A percentile compares a stretch with the other conserved stretches of the same genome.
Conservation (phyloP, 305 asterid genomes). For the Lippia alba region DNA sequence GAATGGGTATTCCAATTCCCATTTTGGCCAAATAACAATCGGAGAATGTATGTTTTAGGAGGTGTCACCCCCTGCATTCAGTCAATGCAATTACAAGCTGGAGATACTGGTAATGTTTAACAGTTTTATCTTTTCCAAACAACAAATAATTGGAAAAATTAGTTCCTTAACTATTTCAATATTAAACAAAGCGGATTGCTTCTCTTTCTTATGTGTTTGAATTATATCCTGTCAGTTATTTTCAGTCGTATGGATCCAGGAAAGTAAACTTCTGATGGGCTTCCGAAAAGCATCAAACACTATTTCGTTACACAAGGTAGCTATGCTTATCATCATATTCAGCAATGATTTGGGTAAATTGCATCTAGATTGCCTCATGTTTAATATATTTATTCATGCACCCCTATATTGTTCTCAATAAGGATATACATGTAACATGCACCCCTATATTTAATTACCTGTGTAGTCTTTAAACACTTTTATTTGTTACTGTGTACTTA, state of each 20-base stretch:
- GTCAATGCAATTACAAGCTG: constrained; percentile 96
- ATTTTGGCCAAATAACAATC: constrained; percentile 97
- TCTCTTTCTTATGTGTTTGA: constrained; percentile 31
- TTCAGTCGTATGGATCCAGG: constrained; percentile 99
- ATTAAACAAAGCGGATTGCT: neutral
- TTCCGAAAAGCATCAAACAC: constrained; percentile 79
- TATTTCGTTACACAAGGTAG: constrained; percentile 62
- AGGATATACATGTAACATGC: too few species aligned
- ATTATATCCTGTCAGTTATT: constrained; percentile 64
- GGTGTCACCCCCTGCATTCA: constrained; percentile 98
- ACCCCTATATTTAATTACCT: too few species aligned
- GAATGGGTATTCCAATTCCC: constrained; percentile 97
- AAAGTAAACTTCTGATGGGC: constrained; percentile 94
- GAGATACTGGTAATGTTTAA: constrained; percentile 77
- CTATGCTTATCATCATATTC: constrained; percentile 2
- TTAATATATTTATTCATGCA: too few species aligned
- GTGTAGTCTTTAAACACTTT: too few species aligned
- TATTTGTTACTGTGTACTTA: too few species aligned
- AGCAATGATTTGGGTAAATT: too few species aligned
- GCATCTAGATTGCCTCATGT: too few species aligned
- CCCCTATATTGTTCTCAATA: neutral
- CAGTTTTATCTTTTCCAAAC: constrained; percentile 6
- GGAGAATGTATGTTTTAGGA: constrained; percentile 97
- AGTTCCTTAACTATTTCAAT: constrained; percentile 25
- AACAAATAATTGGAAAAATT: neutral